Evolutionary conservation across 805 yeast species (phyloP), one percentile per base, ranked within the genome.

Genomic region (Wickerhamiella musiphila): DNA sequence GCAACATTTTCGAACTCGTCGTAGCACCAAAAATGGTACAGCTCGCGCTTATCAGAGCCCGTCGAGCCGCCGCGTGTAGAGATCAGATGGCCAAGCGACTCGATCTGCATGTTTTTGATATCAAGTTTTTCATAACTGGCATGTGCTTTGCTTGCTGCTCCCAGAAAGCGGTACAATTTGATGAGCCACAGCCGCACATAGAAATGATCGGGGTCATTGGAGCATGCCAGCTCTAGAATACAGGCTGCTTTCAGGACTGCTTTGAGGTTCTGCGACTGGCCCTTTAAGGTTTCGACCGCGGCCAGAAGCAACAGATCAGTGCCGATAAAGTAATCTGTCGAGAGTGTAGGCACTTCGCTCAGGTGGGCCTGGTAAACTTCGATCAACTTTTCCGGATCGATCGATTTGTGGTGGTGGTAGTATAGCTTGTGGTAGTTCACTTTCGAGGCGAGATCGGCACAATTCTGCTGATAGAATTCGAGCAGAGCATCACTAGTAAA

Each of bases 31-130:
- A 56, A 57, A 4, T 63, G 56, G 3, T 52, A 48, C n/a, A 58
- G 47, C 6, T 70, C 51, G 11, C 56, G 43, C 15, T 57, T 54
- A 2, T 57, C 43, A 0, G 79, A 78, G 23, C 47, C 50, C 1
- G 61, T 39, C 0, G 69, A 47, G 1, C 72, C 57, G 17, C 61
- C 41, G 30, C 79, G 60, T 0, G 70, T 58, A 7, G 61, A 52
- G 7, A 73, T 44, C 39, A 65, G 61, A 39, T 70, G 66, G 9
- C 73, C 66, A 9, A 47, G 50, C 0, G 79, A 66, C 45, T 84
- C 94, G 31, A 64, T 59, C 52, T 86, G 96, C 6, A 83, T 53
- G 55, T 74, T 72, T 46, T 77, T 79, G 42, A 82, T 66, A 23
- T 70, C 68, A 32, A 84, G 52, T 1, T 58, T 46, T 11, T 62